These are phyloP conservation scores for Moricandia moricandioides DNA, from an alignment of 345 rosid species.

Conservation along the genomic window DNA sequence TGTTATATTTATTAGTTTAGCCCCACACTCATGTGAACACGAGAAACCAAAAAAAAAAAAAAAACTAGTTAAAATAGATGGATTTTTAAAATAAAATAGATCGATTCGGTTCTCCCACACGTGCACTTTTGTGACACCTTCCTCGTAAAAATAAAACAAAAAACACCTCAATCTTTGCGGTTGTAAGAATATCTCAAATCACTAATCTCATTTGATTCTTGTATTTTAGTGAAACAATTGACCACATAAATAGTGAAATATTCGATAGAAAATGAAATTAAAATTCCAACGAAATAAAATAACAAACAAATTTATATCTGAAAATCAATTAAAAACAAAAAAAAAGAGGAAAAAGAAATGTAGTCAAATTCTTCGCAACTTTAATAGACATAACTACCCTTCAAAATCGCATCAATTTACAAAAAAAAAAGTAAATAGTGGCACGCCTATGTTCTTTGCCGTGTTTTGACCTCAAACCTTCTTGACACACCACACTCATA, in stretches of 20 bases:
- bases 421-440: conserved; percentile 9
- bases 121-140: conserved; percentile 33
- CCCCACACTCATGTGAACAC: conserved; percentile 37
- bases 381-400: conserved; percentile 21
- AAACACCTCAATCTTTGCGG: not conserved
- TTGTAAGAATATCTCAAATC: not conserved
- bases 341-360: not conserved
- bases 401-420: conserved; percentile 7
- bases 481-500: conserved; percentile 12
- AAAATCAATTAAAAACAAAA: not conserved
- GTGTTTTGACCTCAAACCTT: conserved; percentile 42
- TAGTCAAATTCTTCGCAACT: conserved; percentile 28
- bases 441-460: conserved; percentile 37
- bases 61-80: conserved; percentile 29
- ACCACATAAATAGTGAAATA: not conserved
- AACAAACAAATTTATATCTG: not conserved
- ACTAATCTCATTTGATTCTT: not conserved
- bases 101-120: conserved; percentile 41
- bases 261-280: not conserved
- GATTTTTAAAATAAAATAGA: conserved; percentile 33
- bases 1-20: not conserved
- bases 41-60: conserved; percentile 26
- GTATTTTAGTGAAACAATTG: not conserved
- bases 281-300: not conserved
- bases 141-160: not conserved